Conservation (phyloP, 2,329 filamentous ascomycete species). For the Botryotinia narcissicola region DNA sequence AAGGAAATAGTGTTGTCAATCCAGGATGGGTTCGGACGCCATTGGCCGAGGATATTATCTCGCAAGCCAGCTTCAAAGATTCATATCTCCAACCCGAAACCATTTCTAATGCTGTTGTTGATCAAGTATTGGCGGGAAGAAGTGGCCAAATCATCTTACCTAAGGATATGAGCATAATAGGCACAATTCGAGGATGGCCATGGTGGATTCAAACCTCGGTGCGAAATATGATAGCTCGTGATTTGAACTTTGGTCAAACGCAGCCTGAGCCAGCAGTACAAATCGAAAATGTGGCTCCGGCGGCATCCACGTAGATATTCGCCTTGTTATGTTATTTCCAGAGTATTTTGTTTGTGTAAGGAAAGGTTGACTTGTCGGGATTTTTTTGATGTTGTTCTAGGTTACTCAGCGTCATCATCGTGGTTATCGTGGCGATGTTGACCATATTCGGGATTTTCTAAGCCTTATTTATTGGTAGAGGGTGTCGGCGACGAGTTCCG, state of each 20-base stretch:
- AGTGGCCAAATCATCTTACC: conserved; percentile 55
- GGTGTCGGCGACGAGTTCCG: too few species aligned
- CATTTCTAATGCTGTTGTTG: conserved; percentile 60
- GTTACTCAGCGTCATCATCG: conserved; percentile 16
- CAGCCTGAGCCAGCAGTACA: not conserved
- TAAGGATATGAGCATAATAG: conserved; percentile 23
- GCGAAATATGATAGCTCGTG: conserved; percentile 27
- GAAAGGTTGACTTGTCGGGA: not conserved
- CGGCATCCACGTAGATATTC: conserved; percentile 14
- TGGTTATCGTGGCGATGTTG: not conserved
- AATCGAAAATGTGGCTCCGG: not conserved
- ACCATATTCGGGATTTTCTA: not conserved
- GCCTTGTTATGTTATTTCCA: not conserved
- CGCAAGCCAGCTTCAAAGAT: conserved; percentile 48
- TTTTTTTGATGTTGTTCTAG: not conserved
- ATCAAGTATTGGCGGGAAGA: conserved; percentile 54
- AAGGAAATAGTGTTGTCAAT: conserved; percentile 52
- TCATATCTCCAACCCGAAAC: conserved; percentile 56
- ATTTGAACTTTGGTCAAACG: conserved; percentile 7
- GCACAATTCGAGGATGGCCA: conserved; percentile 33
- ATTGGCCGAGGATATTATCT: conserved; percentile 54
- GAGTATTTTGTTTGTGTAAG: not conserved
- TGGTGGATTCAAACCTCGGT: conserved; percentile 30
- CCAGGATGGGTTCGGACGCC: conserved; percentile 59
- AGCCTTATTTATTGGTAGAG: not conserved